Base-by-base conservation (phyloP, 768 basidiomycete species). In the Dioszegia hungarica region DNA sequence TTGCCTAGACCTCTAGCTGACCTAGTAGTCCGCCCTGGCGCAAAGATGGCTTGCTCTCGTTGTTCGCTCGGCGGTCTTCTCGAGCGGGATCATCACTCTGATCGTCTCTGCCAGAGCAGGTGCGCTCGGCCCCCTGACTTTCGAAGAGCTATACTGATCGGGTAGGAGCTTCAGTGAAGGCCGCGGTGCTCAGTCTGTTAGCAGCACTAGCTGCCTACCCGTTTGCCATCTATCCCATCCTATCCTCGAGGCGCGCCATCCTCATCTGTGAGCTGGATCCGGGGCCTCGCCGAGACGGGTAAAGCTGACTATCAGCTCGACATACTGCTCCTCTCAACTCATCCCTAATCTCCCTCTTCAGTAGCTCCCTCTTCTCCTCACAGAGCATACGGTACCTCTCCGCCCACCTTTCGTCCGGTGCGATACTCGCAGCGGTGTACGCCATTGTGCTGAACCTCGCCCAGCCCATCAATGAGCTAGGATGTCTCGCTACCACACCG, bases 251-350 rank as follows among this genome's bases (percentile, higher is more conserved):
- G 15, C 47, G 59, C 17, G 48, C 58, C 11, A 56, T 58, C 19
- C 60, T 68, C 5, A 63, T 54, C 44, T 25, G 67, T 68, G 33
- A 56, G 66, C 55, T 11, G 27, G n/a, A n/a, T n/a, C n/a, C n/a
- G n/a, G n/a, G n/a, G n/a, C n/a, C n/a, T n/a, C n/a, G n/a, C n/a
- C n/a, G n/a, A n/a, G n/a, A n/a, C n/a, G n/a, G n/a, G n/a, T n/a
- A n/a, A n/a, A n/a, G n/a, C 10, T 22, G 37, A 49, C 27, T 9
- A 22, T 12, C 41, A 70, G 68, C 46, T 20, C 64, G 62, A 8
- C 27, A 51, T 14, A 50, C 54, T 29, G 31, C 41, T 9, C 33
- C 57, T 9, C 40, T 59, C 9, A 62, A 53, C 10, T 24, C 54
- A 2, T 52, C 56, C 17, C 31, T 66, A 0, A 25, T 45, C 2